Percentiles rank a stretch among this genome's conserved stretches.
These are phyloP conservation scores for Epichloe glyceriae DNA, from an alignment of 2,329 filamentous ascomycete genomes.

Conservation along the genomic window DNA sequence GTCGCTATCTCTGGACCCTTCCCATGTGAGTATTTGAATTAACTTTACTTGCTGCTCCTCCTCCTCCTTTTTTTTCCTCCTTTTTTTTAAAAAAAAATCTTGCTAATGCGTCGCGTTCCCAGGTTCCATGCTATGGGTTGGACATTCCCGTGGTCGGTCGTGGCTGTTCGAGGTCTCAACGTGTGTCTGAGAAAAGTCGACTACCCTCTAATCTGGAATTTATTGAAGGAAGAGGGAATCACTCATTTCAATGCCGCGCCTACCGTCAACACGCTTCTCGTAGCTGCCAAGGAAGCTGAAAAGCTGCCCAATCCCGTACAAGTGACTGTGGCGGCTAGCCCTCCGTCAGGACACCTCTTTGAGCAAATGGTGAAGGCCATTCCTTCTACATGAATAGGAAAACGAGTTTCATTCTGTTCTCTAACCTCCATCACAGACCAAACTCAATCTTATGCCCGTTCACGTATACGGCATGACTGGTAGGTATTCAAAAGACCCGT, in stretches of 20 bases:
- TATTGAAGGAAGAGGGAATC: constrained; percentile 74
- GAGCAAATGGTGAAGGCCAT: constrained; percentile 64
- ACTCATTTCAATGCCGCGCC: constrained; percentile 95
- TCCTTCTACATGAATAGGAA: too few relatives aligned
- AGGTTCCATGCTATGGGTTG: constrained; percentile 60
- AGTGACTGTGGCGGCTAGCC: constrained; percentile 86
- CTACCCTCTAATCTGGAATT: constrained; percentile 81
- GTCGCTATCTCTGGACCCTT: constrained; percentile 81
- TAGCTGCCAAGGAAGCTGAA: constrained; percentile 63
- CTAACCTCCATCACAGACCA: constrained; percentile 16
- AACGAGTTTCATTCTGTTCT: too few relatives aligned
- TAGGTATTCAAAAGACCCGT: constrained; percentile 7
- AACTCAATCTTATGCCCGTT: constrained; percentile 74
- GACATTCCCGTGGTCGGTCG: constrained; percentile 91
- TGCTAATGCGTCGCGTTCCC: neutral
- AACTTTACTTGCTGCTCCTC: too few relatives aligned
- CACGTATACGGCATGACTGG: constrained; percentile 77
- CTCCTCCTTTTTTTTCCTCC: too few relatives aligned
- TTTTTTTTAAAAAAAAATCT: neutral
- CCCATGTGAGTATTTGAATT: constrained; percentile 52
- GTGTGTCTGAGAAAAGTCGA: constrained; percentile 92
- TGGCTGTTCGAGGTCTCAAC: constrained; percentile 84
- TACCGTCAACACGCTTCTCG: constrained; percentile 90
- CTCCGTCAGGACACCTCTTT: constrained; percentile 81
- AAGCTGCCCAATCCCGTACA: constrained; percentile 56